Evolutionary conservation across 2,329 filamentous ascomycete genomes (phyloP), one percentile per base, ranked within the genome.

Genomic region (Xylariaceae sp.): DNA sequence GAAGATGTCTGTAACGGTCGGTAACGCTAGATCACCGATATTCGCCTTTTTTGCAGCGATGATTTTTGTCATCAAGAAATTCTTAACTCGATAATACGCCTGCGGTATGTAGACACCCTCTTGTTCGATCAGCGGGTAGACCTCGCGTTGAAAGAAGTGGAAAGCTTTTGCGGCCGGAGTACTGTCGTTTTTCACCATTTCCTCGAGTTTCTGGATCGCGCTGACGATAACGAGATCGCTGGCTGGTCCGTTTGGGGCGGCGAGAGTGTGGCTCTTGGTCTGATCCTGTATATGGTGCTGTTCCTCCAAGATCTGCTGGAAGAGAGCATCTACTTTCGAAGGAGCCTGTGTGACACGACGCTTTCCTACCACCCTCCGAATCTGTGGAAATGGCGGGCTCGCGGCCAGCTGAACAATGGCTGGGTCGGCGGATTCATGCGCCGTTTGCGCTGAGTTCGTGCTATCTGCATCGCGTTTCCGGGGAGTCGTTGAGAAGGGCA

Each of bases 1-100:
- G 30, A 67, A 70, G 41, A 73, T 70, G 12, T 68, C 65, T 30
- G 68, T 59, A n/a, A 71, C 63, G 18, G 64, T 60, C 5, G 72
- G 72, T 39, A 75, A 62, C 3, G 52, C 48, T 14, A 54, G 45
- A 3, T 59, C 56, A 11, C 59, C 52, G 33, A 68, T 66, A 47
- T 69, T 61, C 1, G 49, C 49, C 36, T 60, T 57, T 52, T 71
- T 72, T 36, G 65, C 66, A 5, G 45, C 46, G 22, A 63, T 54
- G 6, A 72, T 53, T 33, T 61, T 64, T 11, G 61, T 48, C 53
- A 73, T 53, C 14, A 73, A 48, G 27, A 54, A 51, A 11, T 55
- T 55, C 4, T 66, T 58, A 15, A 65, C 57, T 30, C 49, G 58
- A 19, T 56, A 55, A 47, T 71, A 67, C n/a, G 66, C 60, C 38